These are phyloP conservation scores for Xylaria intraflava DNA, from an alignment of 495 filamentous ascomycete genomes.

Conservation along the genomic window DNA sequence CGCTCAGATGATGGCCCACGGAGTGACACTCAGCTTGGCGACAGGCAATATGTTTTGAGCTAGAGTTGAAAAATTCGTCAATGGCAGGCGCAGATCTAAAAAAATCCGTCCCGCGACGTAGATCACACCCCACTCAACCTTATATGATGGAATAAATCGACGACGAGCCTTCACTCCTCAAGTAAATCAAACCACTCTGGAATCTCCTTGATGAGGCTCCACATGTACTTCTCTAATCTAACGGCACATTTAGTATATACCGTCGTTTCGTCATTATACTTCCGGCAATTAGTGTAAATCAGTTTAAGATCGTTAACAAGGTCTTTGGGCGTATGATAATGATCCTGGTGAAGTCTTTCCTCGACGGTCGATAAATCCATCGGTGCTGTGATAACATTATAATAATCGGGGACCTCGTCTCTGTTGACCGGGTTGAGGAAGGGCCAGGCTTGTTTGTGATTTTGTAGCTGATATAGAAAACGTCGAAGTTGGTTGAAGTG, in stretches of 20 bases:
- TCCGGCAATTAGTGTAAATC: conserved; percentile 67
- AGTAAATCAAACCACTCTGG: conserved; percentile 17
- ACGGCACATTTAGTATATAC: conserved; percentile 72
- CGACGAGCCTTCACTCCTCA: conserved; percentile 5
- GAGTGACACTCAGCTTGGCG: too few relatives aligned
- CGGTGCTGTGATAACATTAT: conserved; percentile 70
- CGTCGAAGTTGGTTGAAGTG: conserved; percentile 70
- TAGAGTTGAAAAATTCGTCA: too few relatives aligned
- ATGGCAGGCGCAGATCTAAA: too few relatives aligned
- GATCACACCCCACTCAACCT: neutral
- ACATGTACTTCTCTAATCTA: conserved; percentile 72
- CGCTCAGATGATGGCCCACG: too few relatives aligned
- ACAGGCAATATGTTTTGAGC: too few relatives aligned
- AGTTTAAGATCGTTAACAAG: conserved; percentile 68
- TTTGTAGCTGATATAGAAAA: conserved; percentile 71
- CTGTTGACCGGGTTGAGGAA: conserved; percentile 72
- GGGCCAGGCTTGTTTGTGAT: conserved; percentile 68
- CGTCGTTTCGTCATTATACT: conserved; percentile 71
- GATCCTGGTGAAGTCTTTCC: conserved; percentile 66
- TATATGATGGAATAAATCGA: neutral
- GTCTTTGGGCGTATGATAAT: conserved; percentile 65
- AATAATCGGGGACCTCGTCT: conserved; percentile 74
- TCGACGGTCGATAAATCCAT: conserved; percentile 70
- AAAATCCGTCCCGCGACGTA: too few relatives aligned
- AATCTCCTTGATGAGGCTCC: conserved; percentile 15